phyloP scores from a whole-genome alignment of 371 early-diverging fungal genomes.

The Globomyces sp. region DNA sequence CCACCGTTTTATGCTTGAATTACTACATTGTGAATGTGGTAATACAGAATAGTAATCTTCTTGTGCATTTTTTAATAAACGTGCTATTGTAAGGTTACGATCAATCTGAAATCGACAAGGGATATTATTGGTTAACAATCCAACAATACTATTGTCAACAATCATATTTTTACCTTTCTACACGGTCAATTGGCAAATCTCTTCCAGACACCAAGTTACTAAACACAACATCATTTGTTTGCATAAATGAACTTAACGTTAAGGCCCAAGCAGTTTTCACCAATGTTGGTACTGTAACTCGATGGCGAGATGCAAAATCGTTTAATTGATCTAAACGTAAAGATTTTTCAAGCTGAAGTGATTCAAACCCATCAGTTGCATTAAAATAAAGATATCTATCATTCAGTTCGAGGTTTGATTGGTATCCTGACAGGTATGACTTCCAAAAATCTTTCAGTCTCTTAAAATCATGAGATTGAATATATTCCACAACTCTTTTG shows the following conservation, averaged over 20 bases:
- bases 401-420: no score
- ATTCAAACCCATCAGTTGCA: not conserved
- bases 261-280: constrained; percentile 9
- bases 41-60: no score
- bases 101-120: not conserved
- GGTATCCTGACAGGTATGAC: not conserved
- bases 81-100: no score
- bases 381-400: not conserved
- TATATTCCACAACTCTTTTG: constrained; percentile 19
- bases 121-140: constrained; percentile 17
- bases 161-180: constrained; percentile 16
- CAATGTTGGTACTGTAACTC: not conserved
- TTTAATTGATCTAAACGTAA: not conserved
- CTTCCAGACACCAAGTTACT: constrained; percentile 13
- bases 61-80: no score
- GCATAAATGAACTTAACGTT: not conserved
- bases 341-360: not conserved
- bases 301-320: not conserved
- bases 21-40: no score
- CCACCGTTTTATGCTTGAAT: no score
- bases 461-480: not conserved
- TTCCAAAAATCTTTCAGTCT: constrained; percentile 16
- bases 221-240: constrained; percentile 10
- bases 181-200: constrained; percentile 21
- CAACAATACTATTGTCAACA: constrained; percentile 15